A percentile compares a stretch with the other conserved stretches of the same genome.
Evolutionary conservation across 2,329 filamentous ascomycete genomes (phyloP).

Genomic region (Exserohilum rostratum): DNA sequence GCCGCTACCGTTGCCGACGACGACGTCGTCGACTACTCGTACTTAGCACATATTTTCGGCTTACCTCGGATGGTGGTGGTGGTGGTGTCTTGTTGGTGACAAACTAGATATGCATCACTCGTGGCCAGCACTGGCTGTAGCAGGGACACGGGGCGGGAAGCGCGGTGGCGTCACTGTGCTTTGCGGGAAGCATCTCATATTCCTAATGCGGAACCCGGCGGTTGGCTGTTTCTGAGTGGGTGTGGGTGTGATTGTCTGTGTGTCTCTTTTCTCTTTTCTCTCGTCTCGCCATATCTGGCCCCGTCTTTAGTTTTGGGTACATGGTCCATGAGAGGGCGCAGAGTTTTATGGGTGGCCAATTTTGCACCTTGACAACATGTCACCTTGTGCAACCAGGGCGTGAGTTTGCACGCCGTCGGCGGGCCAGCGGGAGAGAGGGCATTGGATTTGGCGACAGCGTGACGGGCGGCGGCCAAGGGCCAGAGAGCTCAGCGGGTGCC

Average conservation of each 20-base stretch:
- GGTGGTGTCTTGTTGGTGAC: background rate
- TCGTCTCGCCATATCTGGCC: background rate
- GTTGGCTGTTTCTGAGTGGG: background rate
- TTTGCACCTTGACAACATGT: background rate
- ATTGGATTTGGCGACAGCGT: too few species aligned
- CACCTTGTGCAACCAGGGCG: too few species aligned
- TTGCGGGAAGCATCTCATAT: background rate
- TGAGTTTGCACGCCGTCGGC: too few species aligned
- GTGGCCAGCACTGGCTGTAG: background rate
- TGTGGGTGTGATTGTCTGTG: background rate
- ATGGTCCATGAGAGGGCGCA: background rate
- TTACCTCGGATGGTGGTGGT: background rate
- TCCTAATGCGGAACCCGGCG: too few species aligned
- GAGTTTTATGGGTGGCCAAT: background rate
- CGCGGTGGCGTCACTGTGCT: conserved; percentile 14
- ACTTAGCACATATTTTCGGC: background rate
- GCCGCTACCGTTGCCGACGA: too few species aligned
- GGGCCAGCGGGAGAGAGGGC: too few species aligned
- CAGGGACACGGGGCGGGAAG: background rate
- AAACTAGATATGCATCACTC: background rate
- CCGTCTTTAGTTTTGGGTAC: too few species aligned
- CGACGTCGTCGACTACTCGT: background rate
- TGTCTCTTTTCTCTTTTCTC: background rate
- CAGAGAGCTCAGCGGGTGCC: background rate
- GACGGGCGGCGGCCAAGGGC: too few species aligned